phyloP scores from a whole-genome alignment of 768 basidiomycete genomes.

The Kwoniella europaea region DNA sequence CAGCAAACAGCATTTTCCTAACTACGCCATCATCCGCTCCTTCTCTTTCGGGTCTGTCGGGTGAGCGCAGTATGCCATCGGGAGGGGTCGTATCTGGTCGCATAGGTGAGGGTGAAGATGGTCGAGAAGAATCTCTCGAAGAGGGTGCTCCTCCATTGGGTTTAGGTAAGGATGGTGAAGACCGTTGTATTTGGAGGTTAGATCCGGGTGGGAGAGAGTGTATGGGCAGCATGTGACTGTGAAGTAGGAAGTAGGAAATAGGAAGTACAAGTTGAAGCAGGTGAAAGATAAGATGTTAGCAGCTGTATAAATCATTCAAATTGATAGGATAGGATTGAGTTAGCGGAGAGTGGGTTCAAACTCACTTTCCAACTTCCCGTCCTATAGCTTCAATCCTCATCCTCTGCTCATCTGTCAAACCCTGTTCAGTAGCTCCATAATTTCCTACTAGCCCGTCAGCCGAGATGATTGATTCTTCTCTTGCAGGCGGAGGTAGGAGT shows the following conservation, averaged over 20 bases:
- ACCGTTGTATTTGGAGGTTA: not conserved
- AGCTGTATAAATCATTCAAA: too few species aligned
- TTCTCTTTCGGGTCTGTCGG: conserved; percentile 7
- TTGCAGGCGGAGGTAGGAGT: conserved; percentile 21
- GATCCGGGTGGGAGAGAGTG: conserved; percentile 19
- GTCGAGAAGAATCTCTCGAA: conserved; percentile 21
- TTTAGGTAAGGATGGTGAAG: conserved; percentile 17
- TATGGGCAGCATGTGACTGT: conserved; percentile 36
- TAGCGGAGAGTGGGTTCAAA: not conserved
- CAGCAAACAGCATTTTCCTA: conserved; percentile 29
- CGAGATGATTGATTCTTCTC: conserved; percentile 35
- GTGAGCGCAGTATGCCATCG: conserved; percentile 12
- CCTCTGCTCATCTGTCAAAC: conserved; percentile 38
- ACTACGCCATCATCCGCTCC: conserved; percentile 29
- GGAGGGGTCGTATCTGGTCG: conserved; percentile 26
- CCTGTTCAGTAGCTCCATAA: conserved; percentile 32
- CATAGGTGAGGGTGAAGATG: conserved; percentile 26
- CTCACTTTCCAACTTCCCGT: conserved; percentile 32
- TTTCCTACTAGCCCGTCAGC: conserved; percentile 17
- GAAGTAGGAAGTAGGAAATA: not conserved
- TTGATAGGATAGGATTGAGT: too few species aligned
- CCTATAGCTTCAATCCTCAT: conserved; percentile 35
- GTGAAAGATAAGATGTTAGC: too few species aligned
- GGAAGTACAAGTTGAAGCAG: too few species aligned
- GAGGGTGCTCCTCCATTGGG: conserved; percentile 3